Base-by-base conservation (phyloP, 2,329 filamentous ascomycete genomes). In the Kalmusia sp. region DNA sequence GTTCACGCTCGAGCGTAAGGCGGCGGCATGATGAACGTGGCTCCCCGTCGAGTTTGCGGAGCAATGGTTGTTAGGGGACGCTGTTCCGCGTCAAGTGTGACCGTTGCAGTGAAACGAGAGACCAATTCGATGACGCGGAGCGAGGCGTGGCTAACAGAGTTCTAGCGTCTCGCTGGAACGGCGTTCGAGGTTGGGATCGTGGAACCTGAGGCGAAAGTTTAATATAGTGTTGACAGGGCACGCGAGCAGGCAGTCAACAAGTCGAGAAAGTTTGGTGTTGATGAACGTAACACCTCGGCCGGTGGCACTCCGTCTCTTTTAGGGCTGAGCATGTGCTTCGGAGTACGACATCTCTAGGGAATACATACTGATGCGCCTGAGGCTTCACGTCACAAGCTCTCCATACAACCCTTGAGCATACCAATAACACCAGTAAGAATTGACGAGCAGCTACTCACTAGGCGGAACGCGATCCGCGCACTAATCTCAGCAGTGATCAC, bases 161-260 rank as follows among this genome's bases (percentile, higher is more conserved):
- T 44, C 40, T 45, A 45, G 41, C 41, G 41, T 11, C n/a, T n/a
- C n/a, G n/a, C n/a, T n/a, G 21, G 30, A 43, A 31, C n/a, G 22
- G 35, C 24, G 22, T 31, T 41, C 22, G 12, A 41, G 8, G 24
- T 15, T 17, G 5, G 14, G 22, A 41, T 15, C 19, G 25, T n/a
- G n/a, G 22, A 41, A 28, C 19, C 39, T n/a, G n/a, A 31, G 15
- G 39, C 27, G 30, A 45, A 45, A 45, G 9, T 34, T 45, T 45
- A 34, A 19, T 25, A 3, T 11, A 6, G 24, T 21, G 15, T 43
- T 30, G 39, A 31, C 39, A 43, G n/a, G n/a, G 25, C 25, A 31
- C 27, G 25, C 39, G 38, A 41, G 12, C 22, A 14, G 12, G 38
- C 38, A 3, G 17, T 14, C 14, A 2, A 9, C 8, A n/a, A 21